Evolutionary conservation across 805 yeast species (phyloP), one percentile per base, ranked within the genome.

Genomic region (Candida michaelii): DNA sequence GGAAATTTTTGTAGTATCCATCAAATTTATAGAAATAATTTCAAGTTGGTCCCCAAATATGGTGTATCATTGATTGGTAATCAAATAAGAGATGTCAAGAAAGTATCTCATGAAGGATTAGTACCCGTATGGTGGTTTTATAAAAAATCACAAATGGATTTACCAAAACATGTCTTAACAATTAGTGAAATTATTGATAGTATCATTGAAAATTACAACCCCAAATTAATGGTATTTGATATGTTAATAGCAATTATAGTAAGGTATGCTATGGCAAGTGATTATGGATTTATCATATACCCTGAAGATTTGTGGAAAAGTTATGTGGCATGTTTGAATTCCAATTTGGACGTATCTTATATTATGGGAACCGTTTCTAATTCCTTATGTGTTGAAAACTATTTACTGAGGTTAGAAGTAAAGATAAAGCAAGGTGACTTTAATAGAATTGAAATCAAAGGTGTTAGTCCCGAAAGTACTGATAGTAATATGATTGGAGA

Each of bases 41-140:
- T 4, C 13, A 40, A 21, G 24, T 21, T 17, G 14, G 3, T 34
- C 23, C 19, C 29, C 5, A 33, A 6, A 12, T 40, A 33, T 23
- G 43, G 39, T 3, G 13, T 34, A 16, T 14, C 39, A 5, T 19
- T 40, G 8, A 7, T 34, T 9, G 38, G 39, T 5, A 40, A 33
- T n/a, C 27, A 18, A n/a, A 4, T n/a, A 24, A 9, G 36, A 8
- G 33, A 40, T n/a, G 4, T 40, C 11, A 13, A 13, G 29, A 34
- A 34, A 12, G 27, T 40, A 4, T 9, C 3, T n/a, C 29, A 40
- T 27, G 43, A 40, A 15, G 16, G 13, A 5, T 27, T 34, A 15
- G 17, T 40, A 16, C 43, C 43, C 6, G 34, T 27, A 29, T 34
- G 43, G 24, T 40, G 43, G 43, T 18, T 34, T 21, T 40, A 38